Conservation (phyloP, 352 stramenopile species). For the Stephanocyclus meneghinianus region DNA sequence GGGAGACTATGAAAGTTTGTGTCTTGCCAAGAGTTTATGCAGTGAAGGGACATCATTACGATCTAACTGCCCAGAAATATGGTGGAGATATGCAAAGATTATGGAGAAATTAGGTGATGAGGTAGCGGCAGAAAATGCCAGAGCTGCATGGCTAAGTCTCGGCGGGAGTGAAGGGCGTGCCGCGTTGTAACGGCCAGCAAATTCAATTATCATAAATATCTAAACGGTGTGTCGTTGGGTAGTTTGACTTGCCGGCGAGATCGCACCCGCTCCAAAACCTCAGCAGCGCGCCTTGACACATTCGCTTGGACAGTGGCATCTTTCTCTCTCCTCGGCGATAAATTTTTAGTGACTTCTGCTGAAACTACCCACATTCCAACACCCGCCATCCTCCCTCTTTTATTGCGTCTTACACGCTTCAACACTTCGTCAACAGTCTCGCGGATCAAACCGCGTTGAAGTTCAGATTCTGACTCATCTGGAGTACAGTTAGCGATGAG, state of each 20-base stretch:
- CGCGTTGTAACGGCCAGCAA: no score
- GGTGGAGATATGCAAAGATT: conserved; percentile 75
- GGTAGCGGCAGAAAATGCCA: conserved; percentile 73
- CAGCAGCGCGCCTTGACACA: neutral
- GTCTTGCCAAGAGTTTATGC: conserved; percentile 68
- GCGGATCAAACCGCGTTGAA: conserved; percentile 26
- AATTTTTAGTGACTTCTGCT: neutral
- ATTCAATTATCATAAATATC: no score
- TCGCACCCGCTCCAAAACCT: neutral
- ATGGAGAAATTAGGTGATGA: conserved; percentile 76
- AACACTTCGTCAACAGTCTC: conserved; percentile 51
- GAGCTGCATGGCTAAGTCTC: conserved; percentile 62
- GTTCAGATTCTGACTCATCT: conserved; percentile 3
- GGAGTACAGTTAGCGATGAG: neutral
- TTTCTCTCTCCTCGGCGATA: conserved; percentile 1
- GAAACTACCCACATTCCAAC: neutral
- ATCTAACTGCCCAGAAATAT: conserved; percentile 76
- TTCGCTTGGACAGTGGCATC: neutral
- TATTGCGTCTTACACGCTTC: conserved; percentile 33
- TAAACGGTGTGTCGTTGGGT: no score
- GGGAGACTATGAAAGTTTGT: conserved; percentile 70
- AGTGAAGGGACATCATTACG: conserved; percentile 73
- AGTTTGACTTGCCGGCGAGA: neutral
- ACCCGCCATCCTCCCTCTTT: conserved; percentile 24
- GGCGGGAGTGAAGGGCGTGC: conserved; percentile 26